Conservation (phyloP, 306 rosid genomes). For the Glycyrrhiza uralensis region DNA sequence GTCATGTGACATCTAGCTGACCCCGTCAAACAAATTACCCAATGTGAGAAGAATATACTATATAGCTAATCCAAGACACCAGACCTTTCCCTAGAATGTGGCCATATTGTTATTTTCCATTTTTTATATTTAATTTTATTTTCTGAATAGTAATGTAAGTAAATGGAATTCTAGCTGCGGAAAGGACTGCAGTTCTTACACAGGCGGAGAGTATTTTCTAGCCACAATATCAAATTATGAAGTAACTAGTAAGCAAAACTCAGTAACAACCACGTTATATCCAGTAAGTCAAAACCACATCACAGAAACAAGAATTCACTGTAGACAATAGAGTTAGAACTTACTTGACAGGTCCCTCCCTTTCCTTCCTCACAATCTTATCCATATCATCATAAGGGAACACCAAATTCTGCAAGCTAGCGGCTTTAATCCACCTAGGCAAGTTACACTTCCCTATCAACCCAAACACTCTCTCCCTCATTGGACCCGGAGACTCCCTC, state of each 20-base stretch:
- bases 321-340: slow-evolving; percentile 20
- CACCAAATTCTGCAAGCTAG: slow-evolving; percentile 91
- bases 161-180: background rate
- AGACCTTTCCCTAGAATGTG: background rate
- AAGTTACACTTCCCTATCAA: slow-evolving; percentile 79
- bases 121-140: background rate
- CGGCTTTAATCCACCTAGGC: slow-evolving; percentile 85
- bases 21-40: background rate
- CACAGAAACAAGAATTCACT: background rate
- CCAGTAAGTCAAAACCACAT: too few species aligned
- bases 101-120: background rate
- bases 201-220: background rate
- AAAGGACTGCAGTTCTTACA: background rate
- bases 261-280: too few species aligned
- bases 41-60: background rate
- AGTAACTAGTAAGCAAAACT: slow-evolving; percentile 1
- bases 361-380: slow-evolving; percentile 68
- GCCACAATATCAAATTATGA: background rate
- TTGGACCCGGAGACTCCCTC: slow-evolving; percentile 93
- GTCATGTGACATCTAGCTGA: background rate
- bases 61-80: background rate
- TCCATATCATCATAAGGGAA: slow-evolving; percentile 83
- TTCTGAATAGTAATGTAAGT: background rate
- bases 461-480: slow-evolving; percentile 92
- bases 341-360: slow-evolving; percentile 89